These are phyloP conservation scores for Alectoria sarmentosa DNA, from an alignment of 495 filamentous ascomycete species.

Conservation along the genomic window DNA sequence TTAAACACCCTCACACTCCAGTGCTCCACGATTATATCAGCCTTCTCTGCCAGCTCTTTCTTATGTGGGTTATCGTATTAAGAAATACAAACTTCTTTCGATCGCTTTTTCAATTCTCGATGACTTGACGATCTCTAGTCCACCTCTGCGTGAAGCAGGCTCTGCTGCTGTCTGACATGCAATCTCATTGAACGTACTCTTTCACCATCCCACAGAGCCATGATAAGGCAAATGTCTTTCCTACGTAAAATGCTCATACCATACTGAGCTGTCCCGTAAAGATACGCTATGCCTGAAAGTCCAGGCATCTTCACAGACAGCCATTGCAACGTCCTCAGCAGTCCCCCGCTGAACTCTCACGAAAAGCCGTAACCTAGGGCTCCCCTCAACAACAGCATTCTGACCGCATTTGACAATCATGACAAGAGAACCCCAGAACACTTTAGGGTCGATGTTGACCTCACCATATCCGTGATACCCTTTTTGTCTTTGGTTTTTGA, in stretches of 20 bases:
- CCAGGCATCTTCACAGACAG: background rate
- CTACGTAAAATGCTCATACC: background rate
- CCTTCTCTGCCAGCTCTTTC: too few species aligned
- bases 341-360: background rate
- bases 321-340: background rate
- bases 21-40: too few species aligned
- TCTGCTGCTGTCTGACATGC: background rate
- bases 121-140: background rate
- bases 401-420: background rate
- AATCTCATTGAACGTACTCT: background rate
- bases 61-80: too few species aligned
- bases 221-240: too few species aligned
- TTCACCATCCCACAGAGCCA: background rate
- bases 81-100: too few species aligned
- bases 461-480: background rate
- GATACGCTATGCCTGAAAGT: background rate
- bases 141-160: background rate
- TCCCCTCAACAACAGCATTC: background rate
- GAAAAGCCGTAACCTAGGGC: background rate
- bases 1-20: too few species aligned
- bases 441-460: background rate
- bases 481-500: background rate
- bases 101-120: background rate
- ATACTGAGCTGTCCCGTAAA: background rate
- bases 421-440: background rate